Evolutionary conservation across 176 grass and related monocot genomes (phyloP).

Genomic region (Puya raimondii): DNA sequence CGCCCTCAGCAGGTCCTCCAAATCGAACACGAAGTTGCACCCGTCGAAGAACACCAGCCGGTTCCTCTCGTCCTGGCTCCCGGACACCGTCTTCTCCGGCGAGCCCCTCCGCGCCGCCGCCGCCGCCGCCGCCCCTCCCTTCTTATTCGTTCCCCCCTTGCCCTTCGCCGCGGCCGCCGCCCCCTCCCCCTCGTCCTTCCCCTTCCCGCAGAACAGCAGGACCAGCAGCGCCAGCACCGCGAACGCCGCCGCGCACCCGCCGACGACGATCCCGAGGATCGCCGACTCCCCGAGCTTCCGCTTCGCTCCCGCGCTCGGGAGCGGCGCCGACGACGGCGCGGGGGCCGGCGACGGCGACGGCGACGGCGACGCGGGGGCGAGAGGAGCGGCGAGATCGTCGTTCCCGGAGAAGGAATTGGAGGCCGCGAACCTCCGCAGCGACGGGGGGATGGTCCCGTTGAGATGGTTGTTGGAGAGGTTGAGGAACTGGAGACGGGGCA

Average conservation of each 20-base stretch:
- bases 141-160: conserved; percentile 28
- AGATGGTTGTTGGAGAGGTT: conserved; percentile 80
- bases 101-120: conserved; percentile 29
- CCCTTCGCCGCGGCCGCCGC: conserved; percentile 5
- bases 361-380: background rate
- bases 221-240: conserved; percentile 34
- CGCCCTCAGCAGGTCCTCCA: conserved; percentile 86
- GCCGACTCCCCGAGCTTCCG: conserved; percentile 42
- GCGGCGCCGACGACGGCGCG: background rate
- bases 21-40: conserved; percentile 64
- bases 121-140: conserved; percentile 16
- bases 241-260: conserved; percentile 36
- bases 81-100: conserved; percentile 61
- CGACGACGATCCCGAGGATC: conserved; percentile 64
- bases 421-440: conserved; percentile 33
- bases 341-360: background rate
- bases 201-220: conserved; percentile 38
- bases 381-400: conserved; percentile 20
- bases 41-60: conserved; percentile 86
- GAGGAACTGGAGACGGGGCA: conserved; percentile 48
- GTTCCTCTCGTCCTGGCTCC: conserved; percentile 59
- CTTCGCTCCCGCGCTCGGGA: background rate
- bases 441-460: conserved; percentile 41
- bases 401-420: conserved; percentile 46
- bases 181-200: conserved; percentile 13